These are phyloP conservation scores for Candida albicans DNA, from an alignment of 1,139 yeast genomes.

Conservation along the genomic window DNA sequence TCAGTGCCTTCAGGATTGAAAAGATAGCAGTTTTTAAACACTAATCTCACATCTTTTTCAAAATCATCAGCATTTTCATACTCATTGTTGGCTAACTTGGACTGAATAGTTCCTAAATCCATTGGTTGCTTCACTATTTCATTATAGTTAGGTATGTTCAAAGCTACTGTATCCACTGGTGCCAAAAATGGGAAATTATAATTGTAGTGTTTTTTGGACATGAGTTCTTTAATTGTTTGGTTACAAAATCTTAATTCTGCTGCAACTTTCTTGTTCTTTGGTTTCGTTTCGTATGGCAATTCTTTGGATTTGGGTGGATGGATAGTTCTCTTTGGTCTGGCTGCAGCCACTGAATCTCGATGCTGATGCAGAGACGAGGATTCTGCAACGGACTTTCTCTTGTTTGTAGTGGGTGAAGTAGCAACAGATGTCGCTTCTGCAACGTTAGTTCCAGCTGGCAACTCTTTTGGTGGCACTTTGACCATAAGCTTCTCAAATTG, in stretches of 20 bases:
- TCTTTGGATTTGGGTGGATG: constrained; percentile 97
- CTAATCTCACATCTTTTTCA: constrained; percentile 76
- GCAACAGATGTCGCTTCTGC: constrained; percentile 40
- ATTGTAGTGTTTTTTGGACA: constrained; percentile 77
- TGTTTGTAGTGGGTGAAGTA: constrained; percentile 36
- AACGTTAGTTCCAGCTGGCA: constrained; percentile 53
- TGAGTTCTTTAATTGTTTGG: constrained; percentile 77
- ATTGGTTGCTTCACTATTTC: constrained; percentile 88
- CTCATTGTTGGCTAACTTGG: constrained; percentile 79
- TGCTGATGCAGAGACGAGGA: constrained; percentile 22
- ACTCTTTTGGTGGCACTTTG: constrained; percentile 82
- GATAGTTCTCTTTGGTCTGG: constrained; percentile 89
- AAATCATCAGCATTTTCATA: constrained; percentile 89
- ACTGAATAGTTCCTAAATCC: constrained; percentile 87
- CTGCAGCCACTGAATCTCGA: constrained; percentile 46
- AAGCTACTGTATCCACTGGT: constrained; percentile 95
- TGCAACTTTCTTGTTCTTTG: constrained; percentile 88
- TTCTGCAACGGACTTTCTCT: constrained; percentile 41
- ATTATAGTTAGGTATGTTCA: constrained; percentile 86
- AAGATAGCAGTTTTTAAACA: constrained; percentile 83
- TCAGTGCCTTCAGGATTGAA: constrained; percentile 97
- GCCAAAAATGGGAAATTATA: constrained; percentile 87
- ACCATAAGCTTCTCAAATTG: constrained; percentile 92
- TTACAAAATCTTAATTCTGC: constrained; percentile 87
- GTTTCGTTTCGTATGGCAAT: constrained; percentile 85